Evolutionary conservation across 768 basidiomycete species (phyloP).

Genomic region (Boletus rex-veris): DNA sequence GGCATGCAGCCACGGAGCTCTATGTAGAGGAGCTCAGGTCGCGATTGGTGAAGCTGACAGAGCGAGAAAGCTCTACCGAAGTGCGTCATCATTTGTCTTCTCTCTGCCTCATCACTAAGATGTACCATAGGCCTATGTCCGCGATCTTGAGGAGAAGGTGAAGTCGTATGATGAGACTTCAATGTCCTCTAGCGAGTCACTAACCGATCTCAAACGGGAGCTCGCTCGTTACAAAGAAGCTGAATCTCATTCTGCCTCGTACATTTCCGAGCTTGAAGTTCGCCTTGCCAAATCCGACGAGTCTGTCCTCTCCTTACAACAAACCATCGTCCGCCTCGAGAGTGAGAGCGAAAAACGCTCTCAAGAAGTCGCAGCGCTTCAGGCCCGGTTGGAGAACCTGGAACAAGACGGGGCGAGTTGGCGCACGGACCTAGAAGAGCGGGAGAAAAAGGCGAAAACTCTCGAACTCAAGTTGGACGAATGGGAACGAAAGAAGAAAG

Average conservation of each 20-base stretch:
- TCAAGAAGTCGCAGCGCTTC: slow-evolving; percentile 66
- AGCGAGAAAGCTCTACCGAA: slow-evolving; percentile 90
- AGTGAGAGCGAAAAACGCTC: slow-evolving; percentile 70
- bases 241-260: slow-evolving; percentile 67
- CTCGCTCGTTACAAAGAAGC: slow-evolving; percentile 71
- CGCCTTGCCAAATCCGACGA: slow-evolving; percentile 78
- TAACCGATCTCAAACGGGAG: slow-evolving; percentile 83
- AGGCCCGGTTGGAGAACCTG: slow-evolving; percentile 65
- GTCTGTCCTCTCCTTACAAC: slow-evolving; percentile 64
- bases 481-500: slow-evolving; percentile 70
- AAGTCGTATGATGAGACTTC: slow-evolving; percentile 80
- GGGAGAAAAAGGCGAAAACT: slow-evolving; percentile 71
- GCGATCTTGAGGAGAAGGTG: slow-evolving; percentile 90
- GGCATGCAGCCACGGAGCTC: slow-evolving; percentile 75
- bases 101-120: neutral
- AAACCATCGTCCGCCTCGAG: slow-evolving; percentile 74
- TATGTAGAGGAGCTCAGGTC: slow-evolving; percentile 84
- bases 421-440: slow-evolving; percentile 78
- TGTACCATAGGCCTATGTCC: slow-evolving; percentile 73
- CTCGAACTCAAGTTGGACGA: slow-evolving; percentile 77
- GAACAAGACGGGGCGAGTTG: slow-evolving; percentile 76
- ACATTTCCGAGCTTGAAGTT: slow-evolving; percentile 83
- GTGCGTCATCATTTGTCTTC: slow-evolving; percentile 38
- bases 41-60: slow-evolving; percentile 76
- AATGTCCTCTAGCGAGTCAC: slow-evolving; percentile 69